These are phyloP conservation scores for Talaromyces sp. DNA, from an alignment of 2,329 filamentous ascomycete species.

Conservation along the genomic window DNA sequence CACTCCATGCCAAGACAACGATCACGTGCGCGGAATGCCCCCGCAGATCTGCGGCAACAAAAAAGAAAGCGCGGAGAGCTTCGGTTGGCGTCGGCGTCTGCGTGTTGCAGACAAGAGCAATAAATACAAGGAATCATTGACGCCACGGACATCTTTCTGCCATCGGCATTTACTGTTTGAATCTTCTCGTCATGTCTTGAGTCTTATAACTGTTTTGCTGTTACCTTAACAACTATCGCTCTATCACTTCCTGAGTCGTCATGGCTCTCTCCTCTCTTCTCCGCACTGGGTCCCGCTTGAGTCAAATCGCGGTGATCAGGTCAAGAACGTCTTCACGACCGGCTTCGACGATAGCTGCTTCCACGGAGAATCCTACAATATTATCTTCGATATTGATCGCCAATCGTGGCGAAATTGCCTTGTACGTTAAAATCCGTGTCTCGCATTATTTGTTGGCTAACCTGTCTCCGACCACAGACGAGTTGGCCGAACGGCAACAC, in stretches of 20 bases:
- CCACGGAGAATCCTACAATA: constrained; percentile 19
- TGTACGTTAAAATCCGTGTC: constrained; percentile 41
- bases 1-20: background rate
- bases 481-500: constrained; percentile 79
- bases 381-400: constrained; percentile 82
- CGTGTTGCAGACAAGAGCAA: background rate
- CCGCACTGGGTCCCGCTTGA: constrained; percentile 35
- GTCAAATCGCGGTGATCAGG: constrained; percentile 19
- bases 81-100: constrained; percentile 14
- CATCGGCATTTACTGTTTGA: background rate
- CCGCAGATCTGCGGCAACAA: background rate
- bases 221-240: background rate
- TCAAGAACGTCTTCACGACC: background rate
- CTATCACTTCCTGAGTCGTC: constrained; percentile 11
- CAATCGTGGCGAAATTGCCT: constrained; percentile 92
- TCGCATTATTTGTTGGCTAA: background rate
- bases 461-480: constrained; percentile 44
- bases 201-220: background rate
- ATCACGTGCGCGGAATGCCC: background rate
- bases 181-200: background rate
- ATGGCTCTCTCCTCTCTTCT: constrained; percentile 38
- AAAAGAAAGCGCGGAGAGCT: background rate
- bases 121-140: background rate
- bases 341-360: constrained; percentile 6
- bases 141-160: background rate